Percentiles rank a stretch among this genome's conserved stretches.
Conservation (phyloP, 1,284 basidiomycete species). For the Ceratobasidium sp. region DNA sequence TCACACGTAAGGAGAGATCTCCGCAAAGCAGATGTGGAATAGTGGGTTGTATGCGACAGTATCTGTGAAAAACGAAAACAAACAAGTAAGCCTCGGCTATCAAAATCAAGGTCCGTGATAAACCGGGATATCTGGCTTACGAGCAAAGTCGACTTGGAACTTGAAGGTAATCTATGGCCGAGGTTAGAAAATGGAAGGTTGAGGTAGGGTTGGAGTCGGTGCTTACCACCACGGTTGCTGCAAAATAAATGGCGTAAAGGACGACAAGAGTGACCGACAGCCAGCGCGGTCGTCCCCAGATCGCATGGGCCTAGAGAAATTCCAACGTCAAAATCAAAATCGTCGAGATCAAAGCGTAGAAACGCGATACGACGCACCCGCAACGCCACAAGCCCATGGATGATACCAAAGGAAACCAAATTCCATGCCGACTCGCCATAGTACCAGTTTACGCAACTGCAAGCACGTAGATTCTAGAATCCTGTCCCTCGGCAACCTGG, state of each 20-base stretch:
- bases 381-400: conserved; percentile 33
- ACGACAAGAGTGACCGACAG: conserved; percentile 1
- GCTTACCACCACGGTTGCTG: conserved; percentile 12
- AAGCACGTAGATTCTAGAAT: neutral
- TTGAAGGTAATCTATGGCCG: conserved; percentile 23
- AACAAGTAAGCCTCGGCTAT: conserved; percentile 1
- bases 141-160: conserved; percentile 14
- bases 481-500: neutral
- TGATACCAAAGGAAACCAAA: conserved; percentile 14
- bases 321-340: no score
- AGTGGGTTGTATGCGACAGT: conserved; percentile 9
- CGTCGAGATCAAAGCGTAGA: conserved; percentile 6
- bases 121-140: neutral
- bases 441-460: conserved; percentile 39
- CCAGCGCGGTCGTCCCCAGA: conserved; percentile 40
- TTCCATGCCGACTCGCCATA: conserved; percentile 27
- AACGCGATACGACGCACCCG: conserved; percentile 17
- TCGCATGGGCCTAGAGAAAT: conserved; percentile 26
- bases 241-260: conserved; percentile 14
- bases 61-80: neutral
- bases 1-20: conserved; percentile 25
- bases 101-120: neutral
- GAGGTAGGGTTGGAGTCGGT: neutral
- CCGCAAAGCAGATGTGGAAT: conserved; percentile 20
- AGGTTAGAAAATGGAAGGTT: neutral